Conservation (phyloP, 805 yeast species). For the Clavispora santaluciae region DNA sequence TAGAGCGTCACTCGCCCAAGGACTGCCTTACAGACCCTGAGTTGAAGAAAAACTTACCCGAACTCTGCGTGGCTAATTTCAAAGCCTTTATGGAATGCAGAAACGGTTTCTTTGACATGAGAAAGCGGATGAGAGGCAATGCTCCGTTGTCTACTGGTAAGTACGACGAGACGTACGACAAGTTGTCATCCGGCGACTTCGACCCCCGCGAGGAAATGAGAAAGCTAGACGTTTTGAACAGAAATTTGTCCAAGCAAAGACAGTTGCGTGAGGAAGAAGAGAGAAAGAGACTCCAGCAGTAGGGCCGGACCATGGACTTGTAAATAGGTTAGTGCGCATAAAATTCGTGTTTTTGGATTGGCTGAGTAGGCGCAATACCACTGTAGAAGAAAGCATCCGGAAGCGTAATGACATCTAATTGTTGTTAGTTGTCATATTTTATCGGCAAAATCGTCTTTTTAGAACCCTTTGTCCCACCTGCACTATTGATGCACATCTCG, state of each 20-base stretch:
- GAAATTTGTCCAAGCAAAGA: conserved; percentile 35
- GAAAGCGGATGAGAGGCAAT: conserved; percentile 88
- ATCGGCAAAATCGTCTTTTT: no score
- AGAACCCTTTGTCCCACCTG: no score
- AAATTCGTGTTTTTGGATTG: neutral
- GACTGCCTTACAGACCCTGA: conserved; percentile 82
- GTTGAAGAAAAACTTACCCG: conserved; percentile 73
- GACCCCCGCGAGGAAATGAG: conserved; percentile 76
- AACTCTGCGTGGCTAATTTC: conserved; percentile 79
- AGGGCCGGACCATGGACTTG: neutral
- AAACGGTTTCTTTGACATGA: conserved; percentile 85
- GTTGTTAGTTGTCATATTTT: no score
- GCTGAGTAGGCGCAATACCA: no score
- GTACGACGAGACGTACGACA: conserved; percentile 82
- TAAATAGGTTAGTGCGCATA: neutral
- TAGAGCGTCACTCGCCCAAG: conserved; percentile 84
- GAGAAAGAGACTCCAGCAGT: conserved; percentile 11
- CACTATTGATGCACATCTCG: no score
- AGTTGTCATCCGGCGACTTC: conserved; percentile 74
- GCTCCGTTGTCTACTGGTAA: conserved; percentile 91
- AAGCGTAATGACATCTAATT: no score
- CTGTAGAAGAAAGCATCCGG: no score
- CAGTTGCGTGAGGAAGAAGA: conserved; percentile 29
- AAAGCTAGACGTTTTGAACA: conserved; percentile 61
- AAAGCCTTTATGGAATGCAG: conserved; percentile 86